Base-by-base conservation (phyloP, 2,329 filamentous ascomycete species). In the Sarocladium oryzae region DNA sequence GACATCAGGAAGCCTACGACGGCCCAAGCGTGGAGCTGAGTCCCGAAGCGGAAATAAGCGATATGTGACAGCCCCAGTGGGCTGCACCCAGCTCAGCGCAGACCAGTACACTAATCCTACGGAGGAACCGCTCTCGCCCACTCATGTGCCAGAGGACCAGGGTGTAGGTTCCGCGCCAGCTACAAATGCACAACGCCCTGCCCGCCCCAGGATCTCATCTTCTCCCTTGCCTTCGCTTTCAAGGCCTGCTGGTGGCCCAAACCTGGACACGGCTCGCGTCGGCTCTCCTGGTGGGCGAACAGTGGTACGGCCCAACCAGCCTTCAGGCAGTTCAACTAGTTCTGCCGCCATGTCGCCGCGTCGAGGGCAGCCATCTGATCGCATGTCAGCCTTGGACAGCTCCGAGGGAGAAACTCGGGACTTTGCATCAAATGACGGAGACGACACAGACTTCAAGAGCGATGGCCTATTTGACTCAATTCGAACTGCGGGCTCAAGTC, bases 381-480 rank as follows among this genome's bases (percentile, higher is more conserved):
- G 62, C 50, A 61, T 61, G 7, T 88, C 84, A 21, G 86, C 83
- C 24, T 73, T 85, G 56, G 79, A 82, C 55, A 84, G 83, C 54
- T 89, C 84, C 24, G 87, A 90, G 58, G 78, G 80, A 61, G 85
- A 89, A 54, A 72, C 72, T 55, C 79, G 81, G 57, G 81, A 78
- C 43, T 78, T 84, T 57, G 73, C 70, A n/a, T 88, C 82, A 10
- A 79, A 79, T 20, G 86, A 89, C 53, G 87, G 89, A 51, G 85
- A 89, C 59, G 87, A 89, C 59, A 84, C 82, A n/a, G 86, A 89
- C 63, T 82, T 85, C 61, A 85, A 83, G 67, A 89, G 86, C 64
- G 87, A 91, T 59, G 88, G 82, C 16, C 75, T 86, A 52, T 90
- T 83, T 66, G 88, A 91, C 69, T 90, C 87, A 26, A 69, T 89